These are phyloP conservation scores for Tricholoma furcatifolium DNA, from an alignment of 768 basidiomycete genomes.

Conservation along the genomic window DNA sequence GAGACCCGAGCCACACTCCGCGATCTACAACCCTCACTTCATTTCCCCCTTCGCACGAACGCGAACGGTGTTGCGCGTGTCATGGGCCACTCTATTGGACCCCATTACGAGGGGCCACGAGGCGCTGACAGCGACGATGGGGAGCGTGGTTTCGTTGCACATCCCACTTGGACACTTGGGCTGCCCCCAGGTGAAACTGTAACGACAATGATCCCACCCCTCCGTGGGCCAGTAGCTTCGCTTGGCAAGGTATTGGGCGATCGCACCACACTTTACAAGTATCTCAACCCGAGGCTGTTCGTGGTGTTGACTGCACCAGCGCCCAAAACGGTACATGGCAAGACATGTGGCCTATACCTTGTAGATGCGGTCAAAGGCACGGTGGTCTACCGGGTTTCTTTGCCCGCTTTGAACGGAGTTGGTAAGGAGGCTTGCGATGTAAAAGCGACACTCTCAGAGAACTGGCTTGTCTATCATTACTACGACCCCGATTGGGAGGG, in stretches of 20 bases:
- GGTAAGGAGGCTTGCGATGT: constrained; percentile 53
- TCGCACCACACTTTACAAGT: constrained; percentile 90
- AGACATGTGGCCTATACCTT: constrained; percentile 65
- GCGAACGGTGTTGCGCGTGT: constrained; percentile 32
- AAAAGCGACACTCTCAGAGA: constrained; percentile 72
- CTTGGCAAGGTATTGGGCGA: constrained; percentile 85
- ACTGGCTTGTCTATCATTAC: constrained; percentile 92
- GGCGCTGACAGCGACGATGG: constrained; percentile 17
- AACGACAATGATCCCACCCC: constrained; percentile 46
- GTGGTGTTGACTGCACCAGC: constrained; percentile 56
- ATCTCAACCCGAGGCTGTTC: constrained; percentile 81
- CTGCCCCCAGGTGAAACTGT: constrained; percentile 59
- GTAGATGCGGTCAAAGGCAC: constrained; percentile 81
- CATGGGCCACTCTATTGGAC: constrained; percentile 31
- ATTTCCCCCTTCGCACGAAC: constrained; percentile 56
- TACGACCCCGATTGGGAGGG: constrained; percentile 59
- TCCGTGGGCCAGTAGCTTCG: constrained; percentile 62
- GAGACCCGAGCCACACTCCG: constrained; percentile 42
- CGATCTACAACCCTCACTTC: constrained; percentile 41
- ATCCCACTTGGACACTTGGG: constrained; percentile 65
- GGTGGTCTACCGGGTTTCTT: constrained; percentile 61
- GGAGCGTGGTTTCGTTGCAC: constrained; percentile 45
- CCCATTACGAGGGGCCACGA: constrained; percentile 37
- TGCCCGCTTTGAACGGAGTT: constrained; percentile 39
- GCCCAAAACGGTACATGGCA: constrained; percentile 2